These are phyloP conservation scores for Ophiostoma himal-ulmi DNA, from an alignment of 2,329 filamentous ascomycete genomes.

Conservation along the genomic window DNA sequence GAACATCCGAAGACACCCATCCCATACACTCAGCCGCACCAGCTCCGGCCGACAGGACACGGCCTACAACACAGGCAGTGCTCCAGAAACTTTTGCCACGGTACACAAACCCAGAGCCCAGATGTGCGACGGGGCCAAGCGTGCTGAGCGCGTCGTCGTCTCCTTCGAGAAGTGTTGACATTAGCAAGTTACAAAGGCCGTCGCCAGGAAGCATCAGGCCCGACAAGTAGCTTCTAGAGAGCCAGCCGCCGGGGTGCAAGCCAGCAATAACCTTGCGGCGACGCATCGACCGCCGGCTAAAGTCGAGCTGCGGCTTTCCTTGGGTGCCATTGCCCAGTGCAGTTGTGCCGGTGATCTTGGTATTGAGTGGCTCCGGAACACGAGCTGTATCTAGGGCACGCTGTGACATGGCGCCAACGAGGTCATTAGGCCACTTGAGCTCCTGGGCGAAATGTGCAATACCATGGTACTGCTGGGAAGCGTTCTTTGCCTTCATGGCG, in stretches of 20 bases:
- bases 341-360: conserved; percentile 34
- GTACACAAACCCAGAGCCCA: conserved; percentile 61
- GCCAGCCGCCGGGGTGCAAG: conserved; percentile 56
- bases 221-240: conserved; percentile 62
- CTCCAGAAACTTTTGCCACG: conserved; percentile 63
- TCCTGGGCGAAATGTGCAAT: conserved; percentile 59
- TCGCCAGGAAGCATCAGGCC: conserved; percentile 61
- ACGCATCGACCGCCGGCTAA: conserved; percentile 37
- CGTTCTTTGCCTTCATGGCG: conserved; percentile 50
- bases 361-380: conserved; percentile 34
- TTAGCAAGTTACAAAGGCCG: conserved; percentile 56
- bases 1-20: conserved; percentile 58
- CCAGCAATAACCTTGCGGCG: conserved; percentile 52
- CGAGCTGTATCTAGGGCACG: background rate
- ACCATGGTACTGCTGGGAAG: conserved; percentile 54
- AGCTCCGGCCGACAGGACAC: conserved; percentile 57
- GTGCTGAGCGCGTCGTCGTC: conserved; percentile 54
- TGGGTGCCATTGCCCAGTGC: conserved; percentile 23
- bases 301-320: conserved; percentile 24
- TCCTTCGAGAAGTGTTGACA: conserved; percentile 60
- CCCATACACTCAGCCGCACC: conserved; percentile 62
- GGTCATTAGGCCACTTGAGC: conserved; percentile 55
- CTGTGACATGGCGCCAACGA: conserved; percentile 11
- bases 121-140: conserved; percentile 55
- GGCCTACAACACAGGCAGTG: conserved; percentile 58